phyloP scores from a whole-genome alignment of 1,139 yeast genomes.

The Lodderomyces jiufengensis region DNA sequence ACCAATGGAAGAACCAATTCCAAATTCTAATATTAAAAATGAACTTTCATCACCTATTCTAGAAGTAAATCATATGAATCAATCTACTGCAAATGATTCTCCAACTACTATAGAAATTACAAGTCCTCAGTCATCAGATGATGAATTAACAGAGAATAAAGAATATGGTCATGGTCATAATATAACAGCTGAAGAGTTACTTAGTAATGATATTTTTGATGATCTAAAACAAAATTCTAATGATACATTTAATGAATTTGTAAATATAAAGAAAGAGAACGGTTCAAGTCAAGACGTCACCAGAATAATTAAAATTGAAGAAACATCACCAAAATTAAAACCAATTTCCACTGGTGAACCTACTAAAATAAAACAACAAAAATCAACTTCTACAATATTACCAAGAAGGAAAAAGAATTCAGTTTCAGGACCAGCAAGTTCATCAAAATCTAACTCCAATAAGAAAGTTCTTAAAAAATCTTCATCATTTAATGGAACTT shows the following conservation, averaged over 20 bases:
- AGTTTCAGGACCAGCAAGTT: conserved; percentile 1
- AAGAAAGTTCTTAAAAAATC: conserved; percentile 13
- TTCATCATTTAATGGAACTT: conserved; percentile 13
- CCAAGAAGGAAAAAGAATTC: not conserved
- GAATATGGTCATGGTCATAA: not conserved
- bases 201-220: conserved; percentile 15
- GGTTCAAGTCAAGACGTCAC: not conserved
- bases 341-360: not conserved
- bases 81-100: conserved; percentile 7
- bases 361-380: not conserved
- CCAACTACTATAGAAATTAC: conserved; percentile 16
- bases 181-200: conserved; percentile 16
- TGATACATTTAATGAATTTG: conserved; percentile 8
- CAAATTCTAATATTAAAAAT: not conserved
- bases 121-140: conserved; percentile 16
- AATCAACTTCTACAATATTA: conserved; percentile 6
- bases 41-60: not conserved
- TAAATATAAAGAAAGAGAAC: conserved; percentile 2
- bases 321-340: conserved; percentile 1
- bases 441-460: not conserved
- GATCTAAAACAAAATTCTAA: conserved; percentile 1
- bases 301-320: not conserved
- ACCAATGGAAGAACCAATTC: not conserved
- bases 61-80: not conserved
- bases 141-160: conserved; percentile 6